These are phyloP conservation scores for Cytidiella melzeri DNA, from an alignment of 768 basidiomycete genomes.

Conservation along the genomic window DNA sequence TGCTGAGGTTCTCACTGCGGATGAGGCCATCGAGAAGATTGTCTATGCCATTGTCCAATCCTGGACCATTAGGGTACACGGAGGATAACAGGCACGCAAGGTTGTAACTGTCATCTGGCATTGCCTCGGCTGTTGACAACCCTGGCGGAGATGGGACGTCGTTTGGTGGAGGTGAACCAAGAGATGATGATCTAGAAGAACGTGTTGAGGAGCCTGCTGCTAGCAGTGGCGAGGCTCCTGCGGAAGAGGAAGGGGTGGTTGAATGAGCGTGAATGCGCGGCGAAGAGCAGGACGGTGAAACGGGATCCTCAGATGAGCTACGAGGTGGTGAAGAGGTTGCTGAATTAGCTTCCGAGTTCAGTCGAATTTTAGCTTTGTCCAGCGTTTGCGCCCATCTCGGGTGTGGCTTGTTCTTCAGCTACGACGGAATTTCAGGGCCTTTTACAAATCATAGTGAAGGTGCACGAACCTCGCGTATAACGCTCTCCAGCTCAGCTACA, in stretches of 20 bases:
- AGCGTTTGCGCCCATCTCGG: constrained; percentile 47
- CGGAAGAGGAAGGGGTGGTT: constrained; percentile 8
- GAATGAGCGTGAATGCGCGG: constrained; percentile 4
- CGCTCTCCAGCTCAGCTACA: constrained; percentile 78
- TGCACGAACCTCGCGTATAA: constrained; percentile 64
- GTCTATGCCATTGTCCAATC: constrained; percentile 16
- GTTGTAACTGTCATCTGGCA: constrained; percentile 15
- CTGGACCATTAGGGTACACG: constrained; percentile 7
- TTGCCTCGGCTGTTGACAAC: constrained; percentile 17
- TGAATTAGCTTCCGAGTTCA: neutral
- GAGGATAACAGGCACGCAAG: constrained; percentile 18
- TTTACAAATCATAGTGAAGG: neutral
- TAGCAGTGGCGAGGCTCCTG: neutral
- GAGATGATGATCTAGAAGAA: constrained; percentile 9
- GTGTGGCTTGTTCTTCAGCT: constrained; percentile 72
- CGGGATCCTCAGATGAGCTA: constrained; percentile 4
- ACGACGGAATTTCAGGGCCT: neutral
- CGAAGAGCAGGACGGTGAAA: constrained; percentile 2
- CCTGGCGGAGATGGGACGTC: constrained; percentile 17
- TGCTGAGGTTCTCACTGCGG: constrained; percentile 7
- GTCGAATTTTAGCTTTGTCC: neutral
- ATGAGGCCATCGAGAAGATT: constrained; percentile 21
- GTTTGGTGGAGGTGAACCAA: constrained; percentile 1
- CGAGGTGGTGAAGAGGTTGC: constrained; percentile 3
- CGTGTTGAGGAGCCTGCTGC: neutral